A percentile compares a stretch with the other conserved stretches of the same genome.
Conservation (phyloP, 2,329 filamentous ascomycete species). For the Meredithiella fracta region DNA sequence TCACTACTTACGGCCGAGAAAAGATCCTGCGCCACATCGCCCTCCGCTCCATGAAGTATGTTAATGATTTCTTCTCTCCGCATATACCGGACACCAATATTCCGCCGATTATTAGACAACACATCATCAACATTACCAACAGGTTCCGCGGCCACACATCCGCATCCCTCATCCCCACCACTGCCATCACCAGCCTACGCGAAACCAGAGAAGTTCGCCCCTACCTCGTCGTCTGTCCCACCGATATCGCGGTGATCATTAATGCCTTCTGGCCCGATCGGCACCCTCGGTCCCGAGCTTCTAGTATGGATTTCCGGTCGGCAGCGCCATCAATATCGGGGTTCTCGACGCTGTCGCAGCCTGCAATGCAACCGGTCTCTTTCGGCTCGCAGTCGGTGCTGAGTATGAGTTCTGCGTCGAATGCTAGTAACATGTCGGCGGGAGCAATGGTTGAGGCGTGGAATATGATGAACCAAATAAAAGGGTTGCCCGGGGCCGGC, state of each 20-base stretch:
- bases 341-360: conserved; percentile 51
- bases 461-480: conserved; percentile 26
- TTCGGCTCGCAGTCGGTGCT: conserved; percentile 54
- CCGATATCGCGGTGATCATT: conserved; percentile 64
- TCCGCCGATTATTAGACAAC: conserved; percentile 44
- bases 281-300: conserved; percentile 47
- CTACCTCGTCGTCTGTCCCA: conserved; percentile 62
- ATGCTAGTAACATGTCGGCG: conserved; percentile 52
- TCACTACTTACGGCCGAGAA: conserved; percentile 77
- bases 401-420: conserved; percentile 56
- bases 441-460: conserved; percentile 37
- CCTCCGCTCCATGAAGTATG: conserved; percentile 60
- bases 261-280: conserved; percentile 70
- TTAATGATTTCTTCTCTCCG: conserved; percentile 48
- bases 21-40: conserved; percentile 67
- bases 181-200: conserved; percentile 53
- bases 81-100: conserved; percentile 41
- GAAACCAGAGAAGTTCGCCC: conserved; percentile 67
- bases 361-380: conserved; percentile 43
- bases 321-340: conserved; percentile 52
- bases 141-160: conserved; percentile 42
- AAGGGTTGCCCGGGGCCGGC: not conserved
- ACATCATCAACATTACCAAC: conserved; percentile 55
- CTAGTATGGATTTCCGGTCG: conserved; percentile 40
- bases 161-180: conserved; percentile 47